Base-by-base conservation (phyloP, 495 filamentous ascomycete genomes). In the Haplographium delicatum region DNA sequence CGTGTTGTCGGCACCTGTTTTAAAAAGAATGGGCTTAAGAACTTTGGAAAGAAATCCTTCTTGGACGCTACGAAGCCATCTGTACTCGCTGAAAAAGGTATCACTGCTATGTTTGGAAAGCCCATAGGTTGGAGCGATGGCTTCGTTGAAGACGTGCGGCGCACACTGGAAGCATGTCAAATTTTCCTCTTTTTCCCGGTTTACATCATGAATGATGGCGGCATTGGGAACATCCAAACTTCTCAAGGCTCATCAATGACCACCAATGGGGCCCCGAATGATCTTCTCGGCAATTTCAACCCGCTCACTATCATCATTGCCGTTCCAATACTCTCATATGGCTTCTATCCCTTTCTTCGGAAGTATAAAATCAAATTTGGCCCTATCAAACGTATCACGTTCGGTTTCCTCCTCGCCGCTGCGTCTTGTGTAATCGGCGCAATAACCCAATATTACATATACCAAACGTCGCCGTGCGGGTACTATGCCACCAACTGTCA, bases 281-380 rank as follows among this genome's bases (percentile, higher is more conserved):
- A 91, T 55, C 70, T 88, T 53, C 84, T 89, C 67, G 67, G 69
- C 57, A 89, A 88, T 72, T 81, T 90, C 63, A 85, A 89, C 63
- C 79, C 86, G 3, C 73, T 93, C 48, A 68, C 74, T 31, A 81
- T 89, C 60, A 83, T 90, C 62, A 68, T 84, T 51, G 78, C 84
- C 62, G 81, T 87, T 34, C 87, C 87, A 2, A 54, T 89, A 44
- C 71, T 85, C 47, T 84, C 88, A 61, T 76, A 76, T 28, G 39
- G 80, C 39, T 50, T 90, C 51, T 90, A 88, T 65, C 87, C 87
- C 0, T 31, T 75, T 19, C 73, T 90, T 40, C 82, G 82, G 33
- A 74, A 68, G 41, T 57, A 70, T 23, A 74, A 72, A 46, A 86
- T 89, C 63, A 68, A 71, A 30, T 86, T 83, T 68, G 76, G 71